These are phyloP conservation scores for Hordeum marinum DNA, from an alignment of 176 grass and related monocot genomes.

Conservation along the genomic window DNA sequence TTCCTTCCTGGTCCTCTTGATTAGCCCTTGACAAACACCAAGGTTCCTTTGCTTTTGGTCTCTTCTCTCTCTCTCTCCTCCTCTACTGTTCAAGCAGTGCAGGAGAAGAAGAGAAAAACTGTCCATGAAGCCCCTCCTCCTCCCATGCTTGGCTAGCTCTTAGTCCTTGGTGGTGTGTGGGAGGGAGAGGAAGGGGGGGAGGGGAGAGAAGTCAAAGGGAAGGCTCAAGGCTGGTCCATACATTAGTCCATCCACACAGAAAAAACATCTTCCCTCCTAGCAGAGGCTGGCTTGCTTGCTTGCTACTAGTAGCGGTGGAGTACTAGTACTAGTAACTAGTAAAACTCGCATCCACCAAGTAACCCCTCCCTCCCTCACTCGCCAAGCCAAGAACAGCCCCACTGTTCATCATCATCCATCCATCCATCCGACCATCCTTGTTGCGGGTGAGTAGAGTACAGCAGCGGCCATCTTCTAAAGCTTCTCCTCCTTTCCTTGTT, in stretches of 20 bases:
- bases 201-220: slow-evolving; percentile 7
- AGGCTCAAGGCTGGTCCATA: slow-evolving; percentile 17
- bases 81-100: slow-evolving; percentile 1
- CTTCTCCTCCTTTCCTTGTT: slow-evolving; percentile 10
- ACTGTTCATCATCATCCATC: slow-evolving; percentile 36
- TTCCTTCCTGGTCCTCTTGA: slow-evolving; percentile 36
- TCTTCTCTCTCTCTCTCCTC: background rate
- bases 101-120: background rate
- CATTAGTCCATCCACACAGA: slow-evolving; percentile 10
- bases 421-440: background rate
- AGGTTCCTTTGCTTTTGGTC: slow-evolving; percentile 61
- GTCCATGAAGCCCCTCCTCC: slow-evolving; percentile 12
- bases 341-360: slow-evolving; percentile 24
- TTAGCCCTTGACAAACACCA: slow-evolving; percentile 44
- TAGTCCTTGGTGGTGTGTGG: background rate
- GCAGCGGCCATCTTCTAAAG: background rate
- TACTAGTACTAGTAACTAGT: slow-evolving; percentile 12
- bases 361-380: background rate
- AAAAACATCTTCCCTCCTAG: background rate
- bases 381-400: slow-evolving; percentile 22
- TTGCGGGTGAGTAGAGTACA: background rate
- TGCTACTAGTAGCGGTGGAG: background rate
- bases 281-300: background rate
- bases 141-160: background rate
- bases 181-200: background rate